phyloP scores from a whole-genome alignment of 495 filamentous ascomycete genomes.

The Immersiella caudata region DNA sequence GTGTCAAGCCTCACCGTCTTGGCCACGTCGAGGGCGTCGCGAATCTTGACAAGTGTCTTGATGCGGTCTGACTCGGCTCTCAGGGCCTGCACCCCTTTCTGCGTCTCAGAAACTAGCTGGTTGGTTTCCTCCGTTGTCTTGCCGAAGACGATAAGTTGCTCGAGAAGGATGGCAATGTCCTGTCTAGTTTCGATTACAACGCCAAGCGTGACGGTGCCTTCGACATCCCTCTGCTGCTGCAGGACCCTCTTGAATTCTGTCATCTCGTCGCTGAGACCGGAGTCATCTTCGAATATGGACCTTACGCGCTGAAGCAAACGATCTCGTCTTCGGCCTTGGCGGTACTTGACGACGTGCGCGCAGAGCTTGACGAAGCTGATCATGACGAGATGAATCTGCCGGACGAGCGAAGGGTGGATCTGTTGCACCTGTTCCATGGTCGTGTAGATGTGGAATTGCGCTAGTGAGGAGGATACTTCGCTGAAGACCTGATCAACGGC shows the following conservation, averaged over 20 bases:
- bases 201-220: conserved; percentile 6
- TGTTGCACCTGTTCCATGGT: conserved; percentile 8
- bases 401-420: conserved; percentile 5
- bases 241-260: conserved; percentile 13
- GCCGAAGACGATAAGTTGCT: neutral
- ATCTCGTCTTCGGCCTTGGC: conserved; percentile 19
- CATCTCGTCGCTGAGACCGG: conserved; percentile 18
- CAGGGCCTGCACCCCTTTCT: conserved; percentile 16
- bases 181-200: too few species aligned
- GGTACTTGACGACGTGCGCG: conserved; percentile 25
- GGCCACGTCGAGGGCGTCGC: conserved; percentile 31
- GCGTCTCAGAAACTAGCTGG: conserved; percentile 11
- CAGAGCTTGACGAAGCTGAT: conserved; percentile 25
- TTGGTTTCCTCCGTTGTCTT: conserved; percentile 21
- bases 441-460: conserved; percentile 25
- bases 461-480: conserved; percentile 10
- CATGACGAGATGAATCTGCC: conserved; percentile 21
- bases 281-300: conserved; percentile 24
- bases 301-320: conserved; percentile 17
- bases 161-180: too few species aligned
- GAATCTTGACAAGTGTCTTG: conserved; percentile 33
- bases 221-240: conserved; percentile 22
- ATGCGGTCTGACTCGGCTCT: conserved; percentile 28
- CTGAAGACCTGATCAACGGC: conserved; percentile 21
- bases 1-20: conserved; percentile 34